phyloP scores from a whole-genome alignment of 495 filamentous ascomycete genomes.

The Geopyxis carbonaria region DNA sequence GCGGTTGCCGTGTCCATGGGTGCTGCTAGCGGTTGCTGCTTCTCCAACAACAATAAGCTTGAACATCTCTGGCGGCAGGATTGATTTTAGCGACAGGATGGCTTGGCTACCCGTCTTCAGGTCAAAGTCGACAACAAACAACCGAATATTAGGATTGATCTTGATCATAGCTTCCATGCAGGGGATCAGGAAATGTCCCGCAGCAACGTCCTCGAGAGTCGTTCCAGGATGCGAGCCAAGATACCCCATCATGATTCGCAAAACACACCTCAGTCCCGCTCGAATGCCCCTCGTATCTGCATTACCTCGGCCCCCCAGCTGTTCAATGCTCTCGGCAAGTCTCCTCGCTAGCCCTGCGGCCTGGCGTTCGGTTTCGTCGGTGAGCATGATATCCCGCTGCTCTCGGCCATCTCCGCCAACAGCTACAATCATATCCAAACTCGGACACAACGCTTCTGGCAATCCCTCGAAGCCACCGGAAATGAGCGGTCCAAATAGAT shows the following conservation, averaged over 20 bases:
- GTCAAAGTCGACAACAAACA: conserved; percentile 17
- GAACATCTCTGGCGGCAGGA: not conserved
- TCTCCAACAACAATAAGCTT: not conserved
- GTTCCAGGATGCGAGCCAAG: conserved; percentile 5
- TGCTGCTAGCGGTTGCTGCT: not conserved
- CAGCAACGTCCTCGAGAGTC: conserved; percentile 4
- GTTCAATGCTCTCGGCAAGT: not conserved
- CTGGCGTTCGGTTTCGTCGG: not conserved
- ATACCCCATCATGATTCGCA: not conserved
- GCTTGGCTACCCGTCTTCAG: conserved; percentile 15
- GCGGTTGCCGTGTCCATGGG: not conserved
- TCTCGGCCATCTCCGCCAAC: not conserved
- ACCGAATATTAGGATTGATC: conserved; percentile 11
- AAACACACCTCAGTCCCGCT: not conserved
- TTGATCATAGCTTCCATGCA: conserved; percentile 11
- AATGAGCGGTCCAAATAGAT: not conserved
- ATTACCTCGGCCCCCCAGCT: not conserved
- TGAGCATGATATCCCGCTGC: not conserved
- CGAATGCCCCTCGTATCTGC: not conserved
- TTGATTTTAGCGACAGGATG: conserved; percentile 12
- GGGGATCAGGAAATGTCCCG: conserved; percentile 14
- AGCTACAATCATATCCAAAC: not conserved
- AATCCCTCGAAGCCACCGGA: not conserved
- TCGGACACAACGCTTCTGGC: not conserved
- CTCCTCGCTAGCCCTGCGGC: not conserved